These are phyloP conservation scores for Keithomyces neogunnii DNA, from an alignment of 2,329 filamentous ascomycete genomes.

Conservation along the genomic window DNA sequence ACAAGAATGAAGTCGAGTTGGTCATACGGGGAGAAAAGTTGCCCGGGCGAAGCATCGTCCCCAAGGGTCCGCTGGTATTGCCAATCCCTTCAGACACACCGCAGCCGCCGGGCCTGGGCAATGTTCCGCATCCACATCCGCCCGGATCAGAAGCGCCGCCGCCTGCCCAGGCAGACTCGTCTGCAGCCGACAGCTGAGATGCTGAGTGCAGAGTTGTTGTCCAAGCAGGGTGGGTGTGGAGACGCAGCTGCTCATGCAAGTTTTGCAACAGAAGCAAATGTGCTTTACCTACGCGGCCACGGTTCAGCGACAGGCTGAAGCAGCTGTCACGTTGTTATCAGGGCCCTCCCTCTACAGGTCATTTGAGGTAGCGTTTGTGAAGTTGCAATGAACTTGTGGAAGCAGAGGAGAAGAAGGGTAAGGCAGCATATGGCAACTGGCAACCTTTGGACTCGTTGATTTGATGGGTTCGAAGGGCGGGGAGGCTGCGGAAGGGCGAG, in stretches of 20 bases:
- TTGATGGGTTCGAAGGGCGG: too few species aligned
- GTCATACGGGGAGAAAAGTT: conserved; percentile 83
- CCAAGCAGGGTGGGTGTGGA: not conserved
- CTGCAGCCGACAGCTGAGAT: conserved; percentile 15
- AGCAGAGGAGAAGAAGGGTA: not conserved
- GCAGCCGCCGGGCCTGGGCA: conserved; percentile 25
- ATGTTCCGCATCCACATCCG: conserved; percentile 23
- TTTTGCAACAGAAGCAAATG: not conserved
- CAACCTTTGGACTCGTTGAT: not conserved
- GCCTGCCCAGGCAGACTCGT: conserved; percentile 21
- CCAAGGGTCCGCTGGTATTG: conserved; percentile 35
- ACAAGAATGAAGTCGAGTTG: conserved; percentile 81
- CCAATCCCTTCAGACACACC: conserved; percentile 27
- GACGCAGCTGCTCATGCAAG: not conserved
- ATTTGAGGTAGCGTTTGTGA: not conserved
- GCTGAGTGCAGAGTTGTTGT: not conserved
- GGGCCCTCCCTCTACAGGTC: too few species aligned
- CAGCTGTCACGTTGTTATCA: too few species aligned
- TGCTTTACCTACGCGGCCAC: not conserved
- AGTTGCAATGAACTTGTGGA: not conserved
- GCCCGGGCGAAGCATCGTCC: conserved; percentile 52
- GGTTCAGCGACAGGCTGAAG: not conserved
- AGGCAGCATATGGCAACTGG: not conserved
- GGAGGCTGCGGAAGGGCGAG: not conserved
- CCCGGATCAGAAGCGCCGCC: conserved; percentile 22